phyloP scores from a whole-genome alignment of 2,329 filamentous ascomycete species.

The Blastomyces percursus region DNA sequence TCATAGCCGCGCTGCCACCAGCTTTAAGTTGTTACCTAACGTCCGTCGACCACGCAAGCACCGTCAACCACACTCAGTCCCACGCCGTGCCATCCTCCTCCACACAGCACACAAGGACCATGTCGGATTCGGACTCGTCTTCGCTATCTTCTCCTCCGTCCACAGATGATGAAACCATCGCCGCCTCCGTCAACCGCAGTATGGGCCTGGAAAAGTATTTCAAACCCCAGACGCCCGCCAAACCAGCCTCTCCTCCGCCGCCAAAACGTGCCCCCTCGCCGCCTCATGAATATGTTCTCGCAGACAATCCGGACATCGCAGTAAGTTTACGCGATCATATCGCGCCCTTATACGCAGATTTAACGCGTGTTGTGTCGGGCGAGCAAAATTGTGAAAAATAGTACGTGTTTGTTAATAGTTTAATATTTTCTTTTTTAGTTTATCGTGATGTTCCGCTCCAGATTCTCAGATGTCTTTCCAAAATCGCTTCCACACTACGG shows the following conservation, averaged over 20 bases:
- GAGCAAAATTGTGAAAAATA: constrained; percentile 9
- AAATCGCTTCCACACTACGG: constrained; percentile 81
- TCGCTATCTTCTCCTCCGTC: constrained; percentile 49
- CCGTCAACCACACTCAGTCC: constrained; percentile 13
- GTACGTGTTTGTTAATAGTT: constrained; percentile 24
- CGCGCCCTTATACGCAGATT: constrained; percentile 9
- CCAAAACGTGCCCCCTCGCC: constrained; percentile 78
- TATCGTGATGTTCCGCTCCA: constrained; percentile 93
- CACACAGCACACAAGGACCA: constrained; percentile 26
- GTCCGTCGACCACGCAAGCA: background rate
- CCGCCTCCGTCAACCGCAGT: constrained; percentile 31
- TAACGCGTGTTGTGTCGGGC: constrained; percentile 23
- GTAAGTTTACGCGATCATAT: constrained; percentile 40
- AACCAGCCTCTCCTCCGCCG: constrained; percentile 50
- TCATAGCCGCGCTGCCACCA: constrained; percentile 22
- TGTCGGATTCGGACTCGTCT: constrained; percentile 46
- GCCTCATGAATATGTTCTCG: constrained; percentile 77
- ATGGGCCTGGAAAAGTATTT: constrained; percentile 40
- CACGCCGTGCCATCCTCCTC: constrained; percentile 19
- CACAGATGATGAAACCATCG: constrained; percentile 45
- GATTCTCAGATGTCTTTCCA: constrained; percentile 81
- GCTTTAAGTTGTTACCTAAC: constrained; percentile 3
- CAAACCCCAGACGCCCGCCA: constrained; percentile 40
- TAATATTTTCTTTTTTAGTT: constrained; percentile 49
- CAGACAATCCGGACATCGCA: constrained; percentile 84